Conservation (phyloP, 2,329 filamentous ascomycete genomes). For the Colletotrichum noveboracense region DNA sequence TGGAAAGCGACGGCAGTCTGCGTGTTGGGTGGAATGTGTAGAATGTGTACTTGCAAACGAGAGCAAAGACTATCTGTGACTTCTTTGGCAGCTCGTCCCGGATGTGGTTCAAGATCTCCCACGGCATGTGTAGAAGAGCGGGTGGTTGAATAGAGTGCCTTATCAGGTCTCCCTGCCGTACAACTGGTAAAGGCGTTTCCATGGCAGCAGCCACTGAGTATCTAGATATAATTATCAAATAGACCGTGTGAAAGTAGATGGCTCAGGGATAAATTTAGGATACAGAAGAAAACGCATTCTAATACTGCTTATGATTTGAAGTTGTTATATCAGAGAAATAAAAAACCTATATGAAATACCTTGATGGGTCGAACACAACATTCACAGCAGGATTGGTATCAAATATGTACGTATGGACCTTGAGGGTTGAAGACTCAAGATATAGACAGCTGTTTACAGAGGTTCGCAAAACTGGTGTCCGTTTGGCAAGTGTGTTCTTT, state of each 20-base stretch:
- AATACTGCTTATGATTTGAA: too few species aligned
- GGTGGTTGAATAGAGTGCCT: not conserved
- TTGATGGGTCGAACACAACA: too few species aligned
- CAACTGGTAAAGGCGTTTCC: not conserved
- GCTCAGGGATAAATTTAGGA: accelerated
- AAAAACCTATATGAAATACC: too few species aligned
- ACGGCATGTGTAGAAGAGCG: not conserved
- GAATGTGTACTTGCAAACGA: not conserved
- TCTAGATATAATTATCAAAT: accelerated
- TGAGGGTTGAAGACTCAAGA: accelerated
- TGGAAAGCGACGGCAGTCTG: not conserved
- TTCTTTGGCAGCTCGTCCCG: not conserved
- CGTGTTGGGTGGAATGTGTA: not conserved
- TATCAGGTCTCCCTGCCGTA: not conserved
- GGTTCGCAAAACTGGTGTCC: too few species aligned
- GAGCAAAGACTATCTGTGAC: not conserved
- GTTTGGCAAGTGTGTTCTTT: too few species aligned
- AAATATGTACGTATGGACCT: accelerated
- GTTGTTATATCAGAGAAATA: too few species aligned
- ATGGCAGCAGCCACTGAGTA: accelerated
- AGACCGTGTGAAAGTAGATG: not conserved
- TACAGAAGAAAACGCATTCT: not conserved
- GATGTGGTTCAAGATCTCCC: not conserved
- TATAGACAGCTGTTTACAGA: not conserved
- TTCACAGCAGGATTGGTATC: too few species aligned